These are phyloP conservation scores for Yamadazyma nakazawae DNA, from an alignment of 805 yeast genomes.

Conservation along the genomic window DNA sequence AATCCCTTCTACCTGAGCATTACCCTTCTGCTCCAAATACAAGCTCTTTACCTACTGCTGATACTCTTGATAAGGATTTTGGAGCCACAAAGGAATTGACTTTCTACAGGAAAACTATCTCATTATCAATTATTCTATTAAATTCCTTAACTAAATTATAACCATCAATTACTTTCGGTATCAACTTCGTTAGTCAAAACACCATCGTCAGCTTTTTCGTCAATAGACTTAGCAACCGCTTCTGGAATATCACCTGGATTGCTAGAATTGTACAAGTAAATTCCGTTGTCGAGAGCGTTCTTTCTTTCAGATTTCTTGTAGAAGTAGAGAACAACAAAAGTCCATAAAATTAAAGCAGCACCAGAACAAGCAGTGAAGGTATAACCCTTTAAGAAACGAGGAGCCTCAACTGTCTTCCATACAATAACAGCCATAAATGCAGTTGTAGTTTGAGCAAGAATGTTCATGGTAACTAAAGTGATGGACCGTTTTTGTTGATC, in stretches of 20 bases:
- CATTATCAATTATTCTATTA: background rate
- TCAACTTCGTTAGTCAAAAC: constrained; percentile 1
- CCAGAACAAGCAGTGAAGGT: constrained; percentile 49
- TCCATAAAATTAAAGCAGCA: constrained; percentile 45
- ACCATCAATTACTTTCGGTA: constrained; percentile 2
- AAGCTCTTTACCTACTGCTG: no score
- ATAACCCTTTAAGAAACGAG: constrained; percentile 54
- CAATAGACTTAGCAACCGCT: constrained; percentile 2
- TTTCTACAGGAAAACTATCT: background rate
- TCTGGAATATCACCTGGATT: constrained; percentile 14
- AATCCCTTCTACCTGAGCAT: no score
- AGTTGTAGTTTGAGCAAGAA: constrained; percentile 52
- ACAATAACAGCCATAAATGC: constrained; percentile 51
- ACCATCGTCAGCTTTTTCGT: constrained; percentile 2
- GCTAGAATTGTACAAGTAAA: constrained; percentile 26
- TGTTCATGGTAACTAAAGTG: constrained; percentile 53
- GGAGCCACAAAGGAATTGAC: no score
- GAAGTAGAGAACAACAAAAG: constrained; percentile 49
- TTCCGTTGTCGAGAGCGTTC: constrained; percentile 35
- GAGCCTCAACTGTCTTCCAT: constrained; percentile 59
- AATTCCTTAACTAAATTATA: background rate
- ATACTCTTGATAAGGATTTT: no score
- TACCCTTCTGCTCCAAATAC: no score
- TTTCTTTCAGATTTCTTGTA: constrained; percentile 33
- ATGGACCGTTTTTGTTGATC: constrained; percentile 56